Evolutionary conservation across 306 rosid species (phyloP).

Genomic region (Rosa chinensis): DNA sequence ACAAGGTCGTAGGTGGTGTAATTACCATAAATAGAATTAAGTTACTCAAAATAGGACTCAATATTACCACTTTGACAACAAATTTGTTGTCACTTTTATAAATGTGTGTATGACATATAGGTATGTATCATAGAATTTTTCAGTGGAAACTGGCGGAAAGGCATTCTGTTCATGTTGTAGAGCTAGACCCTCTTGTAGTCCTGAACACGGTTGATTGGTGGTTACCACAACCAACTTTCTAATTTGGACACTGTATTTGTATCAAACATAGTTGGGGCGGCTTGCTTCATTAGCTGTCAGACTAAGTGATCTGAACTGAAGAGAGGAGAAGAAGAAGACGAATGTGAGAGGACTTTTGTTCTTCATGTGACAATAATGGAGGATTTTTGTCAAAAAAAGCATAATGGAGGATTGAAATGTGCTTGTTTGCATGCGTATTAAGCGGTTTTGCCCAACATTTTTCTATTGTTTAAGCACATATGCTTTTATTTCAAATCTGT

Average conservation of each 20-base stretch:
- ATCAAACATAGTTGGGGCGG: not conserved
- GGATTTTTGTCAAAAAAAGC: too few species aligned
- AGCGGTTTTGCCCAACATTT: not conserved
- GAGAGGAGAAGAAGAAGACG: not conserved
- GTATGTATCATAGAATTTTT: too few species aligned
- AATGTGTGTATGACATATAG: too few species aligned
- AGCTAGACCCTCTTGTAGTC: not conserved
- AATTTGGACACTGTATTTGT: not conserved
- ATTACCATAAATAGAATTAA: too few species aligned
- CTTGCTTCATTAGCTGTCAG: not conserved
- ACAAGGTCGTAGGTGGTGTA: too few species aligned
- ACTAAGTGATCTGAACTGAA: not conserved
- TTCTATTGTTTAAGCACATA: not conserved
- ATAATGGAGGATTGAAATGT: not conserved
- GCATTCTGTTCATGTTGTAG: not conserved
- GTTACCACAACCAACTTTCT: not conserved
- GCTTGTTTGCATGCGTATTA: not conserved
- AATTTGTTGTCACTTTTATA: too few species aligned
- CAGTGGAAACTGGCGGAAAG: not conserved
- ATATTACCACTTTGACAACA: too few species aligned
- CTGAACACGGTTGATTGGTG: not conserved
- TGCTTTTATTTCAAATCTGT: not conserved
- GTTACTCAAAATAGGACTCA: too few species aligned
- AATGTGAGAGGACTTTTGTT: not conserved
- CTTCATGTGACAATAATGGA: not conserved